A percentile compares a stretch with the other conserved stretches of the same genome.
phyloP scores from a whole-genome alignment of 169 alveolate genomes.

The Plasmodium relictum region DNA sequence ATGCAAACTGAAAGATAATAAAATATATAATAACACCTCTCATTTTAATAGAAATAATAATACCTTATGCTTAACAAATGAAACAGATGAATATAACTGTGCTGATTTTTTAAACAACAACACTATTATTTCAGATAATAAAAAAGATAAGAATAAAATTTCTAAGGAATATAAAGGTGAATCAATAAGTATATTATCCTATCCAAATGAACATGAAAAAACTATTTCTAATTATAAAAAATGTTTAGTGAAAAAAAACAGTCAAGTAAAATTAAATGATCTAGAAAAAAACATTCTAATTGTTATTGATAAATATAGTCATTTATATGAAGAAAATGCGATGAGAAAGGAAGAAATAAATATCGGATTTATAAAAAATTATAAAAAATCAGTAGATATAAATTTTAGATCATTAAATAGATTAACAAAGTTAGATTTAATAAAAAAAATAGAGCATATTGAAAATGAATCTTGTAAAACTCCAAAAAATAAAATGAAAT shows the following conservation, averaged over 20 bases:
- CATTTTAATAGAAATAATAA: background rate
- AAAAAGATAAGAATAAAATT: constrained; percentile 3
- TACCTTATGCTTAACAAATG: background rate
- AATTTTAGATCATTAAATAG: constrained; percentile 28
- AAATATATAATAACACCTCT: background rate
- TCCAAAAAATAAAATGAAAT: constrained; percentile 24
- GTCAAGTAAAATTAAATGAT: constrained; percentile 19
- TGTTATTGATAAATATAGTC: constrained; percentile 16
- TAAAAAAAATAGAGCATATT: constrained; percentile 18
- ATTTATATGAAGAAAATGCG: constrained; percentile 34
- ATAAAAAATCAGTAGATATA: constrained; percentile 5
- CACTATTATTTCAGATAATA: constrained; percentile 9
- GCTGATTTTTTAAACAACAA: background rate
- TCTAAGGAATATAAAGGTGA: constrained; percentile 1
- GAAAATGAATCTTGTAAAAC: constrained; percentile 17
- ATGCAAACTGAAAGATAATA: constrained; percentile 5
- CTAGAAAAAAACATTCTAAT: constrained; percentile 24
- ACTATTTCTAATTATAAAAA: constrained; percentile 6
- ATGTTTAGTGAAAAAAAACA: background rate
- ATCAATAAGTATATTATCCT: background rate
- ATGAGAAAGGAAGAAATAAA: constrained; percentile 67
- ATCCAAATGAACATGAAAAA: background rate
- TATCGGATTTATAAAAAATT: constrained; percentile 45
- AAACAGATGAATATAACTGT: background rate
- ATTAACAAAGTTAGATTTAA: constrained; percentile 19